phyloP scores from a whole-genome alignment of 805 yeast genomes.

The Suhomyces vadensis region DNA sequence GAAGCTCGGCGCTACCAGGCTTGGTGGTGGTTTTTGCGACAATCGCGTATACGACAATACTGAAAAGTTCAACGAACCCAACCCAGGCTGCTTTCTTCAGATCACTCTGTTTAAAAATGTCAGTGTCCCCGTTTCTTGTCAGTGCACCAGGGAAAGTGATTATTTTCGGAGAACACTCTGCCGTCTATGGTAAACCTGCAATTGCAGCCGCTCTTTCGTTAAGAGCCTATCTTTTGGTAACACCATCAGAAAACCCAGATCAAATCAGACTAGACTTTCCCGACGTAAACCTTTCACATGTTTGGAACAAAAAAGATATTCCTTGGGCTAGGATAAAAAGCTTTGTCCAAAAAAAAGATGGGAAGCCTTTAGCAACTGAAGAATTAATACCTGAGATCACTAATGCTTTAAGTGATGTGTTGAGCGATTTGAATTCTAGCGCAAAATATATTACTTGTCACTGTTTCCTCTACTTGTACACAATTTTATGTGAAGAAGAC shows the following conservation, averaged over 20 bases:
- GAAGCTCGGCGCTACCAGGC: too few relatives aligned
- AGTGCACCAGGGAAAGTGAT: conserved; percentile 98
- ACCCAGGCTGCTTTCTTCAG: background rate
- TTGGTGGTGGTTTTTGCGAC: too few relatives aligned
- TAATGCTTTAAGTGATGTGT: conserved; percentile 45
- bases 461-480: conserved; percentile 78
- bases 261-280: conserved; percentile 71
- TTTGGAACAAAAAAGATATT: conserved; percentile 62
- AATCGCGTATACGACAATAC: background rate
- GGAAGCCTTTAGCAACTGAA: conserved; percentile 38
- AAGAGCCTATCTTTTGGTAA: conserved; percentile 75
- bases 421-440: conserved; percentile 49
- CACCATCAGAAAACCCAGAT: conserved; percentile 44
- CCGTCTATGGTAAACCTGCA: conserved; percentile 90
- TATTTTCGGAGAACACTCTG: conserved; percentile 95
- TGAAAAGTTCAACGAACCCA: background rate
- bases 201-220: conserved; percentile 92
- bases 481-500: conserved; percentile 51
- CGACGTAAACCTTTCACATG: conserved; percentile 66
- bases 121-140: conserved; percentile 59
- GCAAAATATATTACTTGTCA: conserved; percentile 77
- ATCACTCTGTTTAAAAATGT: too few relatives aligned
- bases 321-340: conserved; percentile 55
- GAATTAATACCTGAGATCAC: conserved; percentile 63
- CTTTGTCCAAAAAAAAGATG: conserved; percentile 20